Evolutionary conservation across 768 basidiomycete genomes (phyloP).

Genomic region (Lactarius akahatsu): DNA sequence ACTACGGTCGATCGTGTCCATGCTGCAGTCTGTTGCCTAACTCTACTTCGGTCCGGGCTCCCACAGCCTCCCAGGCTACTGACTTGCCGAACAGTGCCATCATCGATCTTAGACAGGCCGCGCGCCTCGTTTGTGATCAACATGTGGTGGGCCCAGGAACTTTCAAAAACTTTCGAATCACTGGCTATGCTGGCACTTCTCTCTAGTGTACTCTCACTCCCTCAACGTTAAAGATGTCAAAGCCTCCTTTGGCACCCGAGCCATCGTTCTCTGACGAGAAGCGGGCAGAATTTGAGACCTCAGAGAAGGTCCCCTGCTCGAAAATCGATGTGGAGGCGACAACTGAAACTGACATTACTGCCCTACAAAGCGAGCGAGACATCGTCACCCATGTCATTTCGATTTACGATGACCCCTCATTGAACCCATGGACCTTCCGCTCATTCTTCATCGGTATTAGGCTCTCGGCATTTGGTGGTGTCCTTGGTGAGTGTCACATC

Average conservation of each 20-base stretch:
- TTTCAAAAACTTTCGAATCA: no score
- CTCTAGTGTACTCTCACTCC: no score
- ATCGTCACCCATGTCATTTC: slow-evolving; percentile 49
- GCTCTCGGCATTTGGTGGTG: slow-evolving; percentile 50
- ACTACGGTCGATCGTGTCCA: no score
- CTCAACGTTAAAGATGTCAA: neutral
- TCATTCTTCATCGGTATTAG: slow-evolving; percentile 48
- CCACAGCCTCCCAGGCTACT: no score
- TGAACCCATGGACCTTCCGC: slow-evolving; percentile 50
- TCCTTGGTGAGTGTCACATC: slow-evolving; percentile 41
- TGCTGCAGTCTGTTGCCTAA: no score
- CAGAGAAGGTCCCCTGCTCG: slow-evolving; percentile 24
- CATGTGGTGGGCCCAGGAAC: no score
- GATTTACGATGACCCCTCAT: slow-evolving; percentile 46
- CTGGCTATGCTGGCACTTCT: no score
- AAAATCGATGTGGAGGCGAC: slow-evolving; percentile 41
- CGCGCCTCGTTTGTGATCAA: no score
- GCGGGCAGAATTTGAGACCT: neutral
- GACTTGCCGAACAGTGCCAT: no score
- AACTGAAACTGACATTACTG: slow-evolving; percentile 35
- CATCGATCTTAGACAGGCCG: no score
- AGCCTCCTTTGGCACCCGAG: neutral
- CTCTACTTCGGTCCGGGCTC: no score
- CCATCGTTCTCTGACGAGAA: slow-evolving; percentile 12
- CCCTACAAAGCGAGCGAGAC: slow-evolving; percentile 47